Base-by-base conservation (phyloP, 805 yeast species). In the Wickerhamiella dianesei region DNA sequence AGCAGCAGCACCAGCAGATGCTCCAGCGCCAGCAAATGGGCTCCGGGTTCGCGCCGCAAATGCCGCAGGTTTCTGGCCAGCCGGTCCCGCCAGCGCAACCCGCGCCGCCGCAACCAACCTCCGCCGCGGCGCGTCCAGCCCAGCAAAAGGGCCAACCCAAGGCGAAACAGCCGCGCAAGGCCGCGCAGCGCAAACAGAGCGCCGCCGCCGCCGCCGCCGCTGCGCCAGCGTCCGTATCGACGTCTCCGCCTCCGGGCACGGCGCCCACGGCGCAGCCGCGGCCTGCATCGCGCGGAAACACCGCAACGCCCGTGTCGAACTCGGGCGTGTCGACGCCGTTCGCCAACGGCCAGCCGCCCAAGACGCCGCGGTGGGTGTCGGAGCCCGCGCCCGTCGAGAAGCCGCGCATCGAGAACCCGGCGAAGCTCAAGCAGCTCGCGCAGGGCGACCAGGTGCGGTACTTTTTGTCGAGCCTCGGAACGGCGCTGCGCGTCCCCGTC, bases 401-500 rank as follows among this genome's bases (percentile, higher is more conserved):
- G 47, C 53, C 56, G 39, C 50, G 53, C 17, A 44, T 50, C 18
- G 56, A 50, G 19, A 57, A 54, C 42, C 49, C 55, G 2, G 51
- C 45, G 12, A 53, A 51, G 47, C 57, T 59, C 48, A 52, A 54
- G 43, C 60, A 56, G 48, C 49, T 62, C 36, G 54, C 65, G 1
- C 46, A 55, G 14, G 48, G 58, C n/a, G 60, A 62, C 37, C 61
- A 64, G 3, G 43, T 57, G 37, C 55, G 56, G 25, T 64, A 56
- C 49, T 59, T 62, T 45, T 44, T 63, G 32, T 51, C 65, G 3
- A 54, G 60, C 18, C 56, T 64, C 22, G 66, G 64, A 3, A 61
- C 64, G 16, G 61, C 60, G 8, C 52, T 64, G 43, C 64, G 61
- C 44, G 59, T 61, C 13, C 45, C 60, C 4, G 59, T 62, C 9